Conservation (phyloP, 2,329 filamentous ascomycete genomes). For the Bertia moriformis region DNA sequence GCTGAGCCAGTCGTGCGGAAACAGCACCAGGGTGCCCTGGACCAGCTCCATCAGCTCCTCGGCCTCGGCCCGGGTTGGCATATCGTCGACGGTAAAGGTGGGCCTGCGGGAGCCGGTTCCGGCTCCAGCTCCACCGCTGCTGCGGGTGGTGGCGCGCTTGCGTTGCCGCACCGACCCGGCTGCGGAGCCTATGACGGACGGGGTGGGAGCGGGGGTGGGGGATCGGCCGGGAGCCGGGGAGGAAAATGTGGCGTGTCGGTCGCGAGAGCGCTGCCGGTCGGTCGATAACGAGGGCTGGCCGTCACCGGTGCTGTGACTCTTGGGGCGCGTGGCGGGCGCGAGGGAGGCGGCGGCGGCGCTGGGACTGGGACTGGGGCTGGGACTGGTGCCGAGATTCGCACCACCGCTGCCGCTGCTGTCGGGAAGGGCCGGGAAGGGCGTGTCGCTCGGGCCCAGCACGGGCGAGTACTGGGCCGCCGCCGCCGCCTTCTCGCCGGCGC, state of each 20-base stretch:
- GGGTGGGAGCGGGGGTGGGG: conserved; percentile 14
- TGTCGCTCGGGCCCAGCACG: conserved; percentile 23
- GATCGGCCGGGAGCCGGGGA: conserved; percentile 34
- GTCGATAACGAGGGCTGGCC: too few relatives aligned
- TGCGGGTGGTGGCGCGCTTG: conserved; percentile 56
- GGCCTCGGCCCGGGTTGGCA: conserved; percentile 61
- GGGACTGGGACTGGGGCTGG: conserved; percentile 15
- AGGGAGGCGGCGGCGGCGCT: too few relatives aligned
- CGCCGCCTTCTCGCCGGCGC: conserved; percentile 14
- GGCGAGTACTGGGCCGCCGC: conserved; percentile 25
- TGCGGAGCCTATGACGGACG: conserved; percentile 9
- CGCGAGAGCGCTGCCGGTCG: conserved; percentile 15
- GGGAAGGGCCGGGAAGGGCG: conserved; percentile 33
- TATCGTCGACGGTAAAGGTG: conserved; percentile 60
- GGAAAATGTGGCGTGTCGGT: conserved; percentile 42
- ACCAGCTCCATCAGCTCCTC: conserved; percentile 69
- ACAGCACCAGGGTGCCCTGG: conserved; percentile 78
- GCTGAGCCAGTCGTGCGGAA: conserved; percentile 90
- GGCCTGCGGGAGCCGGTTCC: conserved; percentile 15
- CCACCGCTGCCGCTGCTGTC: conserved; percentile 6
- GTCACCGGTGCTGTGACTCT: too few relatives aligned
- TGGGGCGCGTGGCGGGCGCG: too few relatives aligned
- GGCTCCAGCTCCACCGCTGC: conserved; percentile 45
- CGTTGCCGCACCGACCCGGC: conserved; percentile 41
- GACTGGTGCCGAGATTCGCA: conserved; percentile 9